phyloP scores from a whole-genome alignment of 768 basidiomycete genomes.

The Lenzites betulinus region DNA sequence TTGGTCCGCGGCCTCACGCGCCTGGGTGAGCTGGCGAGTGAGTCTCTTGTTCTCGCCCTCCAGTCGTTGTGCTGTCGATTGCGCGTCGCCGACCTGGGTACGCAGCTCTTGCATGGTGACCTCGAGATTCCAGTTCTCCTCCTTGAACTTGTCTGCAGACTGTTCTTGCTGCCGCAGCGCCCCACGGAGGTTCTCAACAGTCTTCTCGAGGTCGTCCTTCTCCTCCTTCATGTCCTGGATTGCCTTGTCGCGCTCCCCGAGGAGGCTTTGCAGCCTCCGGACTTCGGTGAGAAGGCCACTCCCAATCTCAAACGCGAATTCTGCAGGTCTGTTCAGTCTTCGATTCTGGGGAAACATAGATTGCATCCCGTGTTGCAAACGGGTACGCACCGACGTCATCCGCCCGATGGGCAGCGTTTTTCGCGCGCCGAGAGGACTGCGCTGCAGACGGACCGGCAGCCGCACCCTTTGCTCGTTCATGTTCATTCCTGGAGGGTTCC shows the following conservation, averaged over 20 bases:
- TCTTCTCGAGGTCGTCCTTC: conserved; percentile 84
- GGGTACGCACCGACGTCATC: conserved; percentile 80
- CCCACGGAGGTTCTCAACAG: conserved; percentile 69
- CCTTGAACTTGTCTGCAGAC: conserved; percentile 85
- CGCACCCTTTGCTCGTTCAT: conserved; percentile 62
- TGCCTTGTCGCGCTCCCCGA: conserved; percentile 90
- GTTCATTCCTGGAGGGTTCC: conserved; percentile 26
- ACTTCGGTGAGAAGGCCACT: conserved; percentile 91
- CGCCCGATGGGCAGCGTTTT: conserved; percentile 88
- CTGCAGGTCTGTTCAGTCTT: conserved; percentile 40
- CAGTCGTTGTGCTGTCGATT: conserved; percentile 64
- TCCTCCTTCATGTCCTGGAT: conserved; percentile 91
- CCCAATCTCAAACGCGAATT: conserved; percentile 98
- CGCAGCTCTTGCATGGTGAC: conserved; percentile 88
- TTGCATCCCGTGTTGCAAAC: not conserved
- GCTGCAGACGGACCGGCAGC: conserved; percentile 72
- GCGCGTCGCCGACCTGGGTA: conserved; percentile 63
- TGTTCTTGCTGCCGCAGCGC: conserved; percentile 82
- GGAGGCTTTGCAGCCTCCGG: conserved; percentile 83
- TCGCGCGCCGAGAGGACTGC: conserved; percentile 80
- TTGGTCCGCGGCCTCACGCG: conserved; percentile 77
- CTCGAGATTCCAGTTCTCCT: conserved; percentile 99
- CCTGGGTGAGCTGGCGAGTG: conserved; percentile 66
- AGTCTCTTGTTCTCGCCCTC: conserved; percentile 85
- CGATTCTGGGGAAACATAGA: conserved; percentile 2